Evolutionary conservation across 2,329 filamentous ascomycete genomes (phyloP), one percentile per base, ranked within the genome.

Genomic region (Aspergillus sojae): DNA sequence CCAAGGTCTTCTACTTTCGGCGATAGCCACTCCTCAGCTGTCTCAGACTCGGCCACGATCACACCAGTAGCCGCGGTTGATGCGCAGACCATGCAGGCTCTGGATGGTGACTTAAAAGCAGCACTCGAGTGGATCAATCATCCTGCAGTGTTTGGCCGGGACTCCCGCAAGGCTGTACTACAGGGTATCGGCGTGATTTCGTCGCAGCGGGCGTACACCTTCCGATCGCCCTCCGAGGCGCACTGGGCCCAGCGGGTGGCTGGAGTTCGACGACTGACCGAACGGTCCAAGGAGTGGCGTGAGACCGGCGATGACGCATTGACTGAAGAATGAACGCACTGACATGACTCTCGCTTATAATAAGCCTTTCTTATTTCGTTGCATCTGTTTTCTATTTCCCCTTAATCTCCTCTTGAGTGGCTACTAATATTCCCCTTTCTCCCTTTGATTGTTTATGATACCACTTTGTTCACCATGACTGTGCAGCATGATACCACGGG

Each of bases 51-150:
- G 76, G 71, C 84, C 79, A 82, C 81, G 1, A 80, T 78, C 57
- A 76, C 77, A 63, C 90, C 78, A 69, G 86, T 80, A 34, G 86
- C 89, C 7, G 91, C 93, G n/a, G 94, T 99, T 61, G 95, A 99
- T 73, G 80, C 87, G 6, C 84, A 84, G 41, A 95, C 92, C 0
- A 94, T 98, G 72, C 84, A 88, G 28, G 94, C 95, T 2, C 87
- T 99, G 21, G 95, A 99, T 76, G 88, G 91, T 1, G 95, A 99
- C 77, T 86, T 99, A 39, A 93, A 97, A 76, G 88, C 91, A 39
- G 92, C 91, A 57, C 82, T 99, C 19, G 95, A 99, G 79, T 99
- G 95, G 95, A 98, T 99, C 78, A 93, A 91, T 75, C 95, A 99
- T 74, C 95, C 95, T 1, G 94, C 94, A 2, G 92, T 98, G 2